Percentiles rank a stretch among this genome's conserved stretches.
phyloP scores from a whole-genome alignment of 2,329 filamentous ascomycete genomes.

The Arachnopeziza araneosa region DNA sequence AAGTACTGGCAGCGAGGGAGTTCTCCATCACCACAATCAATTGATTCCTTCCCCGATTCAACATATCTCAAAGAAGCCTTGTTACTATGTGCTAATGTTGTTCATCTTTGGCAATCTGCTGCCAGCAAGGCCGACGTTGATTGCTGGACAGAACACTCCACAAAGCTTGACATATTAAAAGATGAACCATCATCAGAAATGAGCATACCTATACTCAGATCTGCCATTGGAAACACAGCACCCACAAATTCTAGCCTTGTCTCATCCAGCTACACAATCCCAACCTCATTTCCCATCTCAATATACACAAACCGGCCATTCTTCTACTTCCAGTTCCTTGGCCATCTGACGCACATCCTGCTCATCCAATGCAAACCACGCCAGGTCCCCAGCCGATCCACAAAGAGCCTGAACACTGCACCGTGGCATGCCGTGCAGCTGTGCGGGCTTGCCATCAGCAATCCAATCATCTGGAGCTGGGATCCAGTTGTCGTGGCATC shows the following conservation, averaged over 20 bases:
- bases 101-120: neutral
- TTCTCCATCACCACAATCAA: neutral
- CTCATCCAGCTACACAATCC: neutral
- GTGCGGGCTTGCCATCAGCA: neutral
- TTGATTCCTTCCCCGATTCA: neutral
- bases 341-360: neutral
- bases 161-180: neutral
- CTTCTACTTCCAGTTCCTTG: neutral
- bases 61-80: neutral
- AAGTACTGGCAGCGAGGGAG: neutral
- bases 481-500: neutral
- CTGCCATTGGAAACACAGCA: neutral
- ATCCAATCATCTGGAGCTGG: neutral
- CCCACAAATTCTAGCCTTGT: neutral
- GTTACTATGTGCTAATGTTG: neutral
- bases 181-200: neutral
- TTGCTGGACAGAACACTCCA: neutral
- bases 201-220: neutral
- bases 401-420: neutral
- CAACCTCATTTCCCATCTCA: neutral
- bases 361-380: neutral
- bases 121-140: neutral
- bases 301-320: neutral
- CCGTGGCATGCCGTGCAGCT: constrained; percentile 1
- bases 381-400: neutral